A percentile compares a stretch with the other conserved stretches of the same genome.
Evolutionary conservation across 768 basidiomycete genomes (phyloP).

Genomic region (Lactarius tabidus): DNA sequence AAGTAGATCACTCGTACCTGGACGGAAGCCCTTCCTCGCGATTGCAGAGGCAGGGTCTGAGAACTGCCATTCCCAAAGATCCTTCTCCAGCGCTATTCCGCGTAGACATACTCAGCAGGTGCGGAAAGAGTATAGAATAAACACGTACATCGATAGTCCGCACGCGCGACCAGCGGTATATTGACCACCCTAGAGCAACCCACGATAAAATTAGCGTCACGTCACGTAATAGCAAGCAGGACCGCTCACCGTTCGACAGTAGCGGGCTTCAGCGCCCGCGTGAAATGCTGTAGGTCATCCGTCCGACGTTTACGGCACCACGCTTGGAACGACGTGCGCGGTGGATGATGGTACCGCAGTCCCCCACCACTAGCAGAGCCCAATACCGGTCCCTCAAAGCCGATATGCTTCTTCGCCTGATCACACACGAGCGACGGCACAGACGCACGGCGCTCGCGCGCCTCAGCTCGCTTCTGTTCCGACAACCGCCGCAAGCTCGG

Average conservation of each 20-base stretch:
- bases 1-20: conserved; percentile 36
- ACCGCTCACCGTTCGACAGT: conserved; percentile 54
- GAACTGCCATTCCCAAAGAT: conserved; percentile 57
- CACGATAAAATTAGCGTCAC: conserved; percentile 14
- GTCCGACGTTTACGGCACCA: conserved; percentile 44
- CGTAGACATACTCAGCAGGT: conserved; percentile 2
- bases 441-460: conserved; percentile 10
- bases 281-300: conserved; percentile 63
- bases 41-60: conserved; percentile 56
- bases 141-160: conserved; percentile 61
- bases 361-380: too few relatives aligned
- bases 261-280: conserved; percentile 45
- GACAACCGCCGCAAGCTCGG: conserved; percentile 16
- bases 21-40: conserved; percentile 48
- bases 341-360: conserved; percentile 34
- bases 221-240: neutral
- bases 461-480: conserved; percentile 32
- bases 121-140: neutral
- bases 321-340: conserved; percentile 43
- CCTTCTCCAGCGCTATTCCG: conserved; percentile 44
- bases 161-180: conserved; percentile 51
- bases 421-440: conserved; percentile 38
- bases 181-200: conserved; percentile 46
- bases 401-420: conserved; percentile 35
- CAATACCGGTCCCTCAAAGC: conserved; percentile 27